phyloP scores from a whole-genome alignment of 2,329 filamentous ascomycete species.

The Blumeria graminis region DNA sequence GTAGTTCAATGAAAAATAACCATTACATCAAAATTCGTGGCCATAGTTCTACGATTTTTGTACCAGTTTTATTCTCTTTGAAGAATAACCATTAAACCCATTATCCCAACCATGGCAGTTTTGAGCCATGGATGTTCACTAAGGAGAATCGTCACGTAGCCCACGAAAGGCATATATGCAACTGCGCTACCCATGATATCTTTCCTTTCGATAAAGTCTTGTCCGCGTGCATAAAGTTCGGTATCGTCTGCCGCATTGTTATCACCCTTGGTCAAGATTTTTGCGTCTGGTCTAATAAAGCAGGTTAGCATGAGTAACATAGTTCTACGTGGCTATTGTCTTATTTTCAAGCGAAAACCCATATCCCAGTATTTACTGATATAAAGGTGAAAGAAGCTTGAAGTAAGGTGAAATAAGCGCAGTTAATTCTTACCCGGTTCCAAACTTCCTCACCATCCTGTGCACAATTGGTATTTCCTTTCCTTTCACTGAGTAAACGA shows the following conservation, averaged over 20 bases:
- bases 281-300: conserved; percentile 24
- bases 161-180: conserved; percentile 80
- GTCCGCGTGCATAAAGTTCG: conserved; percentile 64
- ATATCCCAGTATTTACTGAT: too few species aligned
- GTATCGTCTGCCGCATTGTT: conserved; percentile 91
- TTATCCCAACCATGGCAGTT: conserved; percentile 78
- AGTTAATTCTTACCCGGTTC: conserved; percentile 23
- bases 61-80: conserved; percentile 45
- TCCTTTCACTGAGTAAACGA: conserved; percentile 50
- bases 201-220: conserved; percentile 65
- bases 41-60: too few species aligned
- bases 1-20: too few species aligned
- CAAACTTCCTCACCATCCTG: conserved; percentile 57
- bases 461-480: conserved; percentile 98
- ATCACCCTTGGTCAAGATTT: conserved; percentile 88
- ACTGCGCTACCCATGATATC: conserved; percentile 88
- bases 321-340: too few species aligned
- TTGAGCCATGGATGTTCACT: conserved; percentile 95
- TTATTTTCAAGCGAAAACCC: too few species aligned
- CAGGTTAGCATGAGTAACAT: neutral
- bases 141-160: conserved; percentile 88
- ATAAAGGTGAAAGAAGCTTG: too few species aligned
- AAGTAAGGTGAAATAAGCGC: neutral
- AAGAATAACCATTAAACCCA: conserved; percentile 81
- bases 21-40: too few species aligned